Evolutionary conservation across 768 basidiomycete genomes (phyloP).

Genomic region (Candolleomyces efflorescens): DNA sequence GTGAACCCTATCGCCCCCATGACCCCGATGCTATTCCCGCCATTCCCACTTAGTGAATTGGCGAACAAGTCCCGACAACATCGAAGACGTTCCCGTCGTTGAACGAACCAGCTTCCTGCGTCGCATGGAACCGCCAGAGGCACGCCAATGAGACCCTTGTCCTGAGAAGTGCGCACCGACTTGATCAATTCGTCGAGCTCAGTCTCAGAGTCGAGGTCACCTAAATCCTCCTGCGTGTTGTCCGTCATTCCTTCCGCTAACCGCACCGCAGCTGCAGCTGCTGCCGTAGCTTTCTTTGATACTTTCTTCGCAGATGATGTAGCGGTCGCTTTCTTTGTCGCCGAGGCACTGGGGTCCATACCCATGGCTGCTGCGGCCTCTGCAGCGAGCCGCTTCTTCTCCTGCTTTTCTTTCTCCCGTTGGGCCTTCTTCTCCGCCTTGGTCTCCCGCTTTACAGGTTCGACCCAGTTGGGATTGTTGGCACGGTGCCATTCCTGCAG

Average conservation of each 20-base stretch:
- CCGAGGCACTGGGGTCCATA: conserved; percentile 43
- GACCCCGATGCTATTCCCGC: conserved; percentile 27
- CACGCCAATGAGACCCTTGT: conserved; percentile 54
- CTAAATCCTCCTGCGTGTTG: conserved; percentile 64
- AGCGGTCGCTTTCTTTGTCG: conserved; percentile 29
- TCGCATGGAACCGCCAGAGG: conserved; percentile 73
- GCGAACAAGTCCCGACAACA: conserved; percentile 56
- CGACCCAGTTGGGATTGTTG: conserved; percentile 84
- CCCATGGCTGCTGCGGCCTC: conserved; percentile 64
- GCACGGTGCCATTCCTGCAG: conserved; percentile 89
- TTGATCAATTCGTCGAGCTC: conserved; percentile 74
- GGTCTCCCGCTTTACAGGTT: conserved; percentile 81
- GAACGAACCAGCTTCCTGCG: conserved; percentile 78
- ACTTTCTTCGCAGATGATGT: conserved; percentile 27
- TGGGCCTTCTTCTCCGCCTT: conserved; percentile 88
- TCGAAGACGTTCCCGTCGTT: conserved; percentile 61
- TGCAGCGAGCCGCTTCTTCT: conserved; percentile 71
- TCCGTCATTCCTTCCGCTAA: conserved; percentile 48
- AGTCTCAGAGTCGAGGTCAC: conserved; percentile 80
- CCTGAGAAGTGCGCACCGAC: conserved; percentile 52
- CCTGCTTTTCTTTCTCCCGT: conserved; percentile 73
- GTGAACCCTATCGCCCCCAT: conserved; percentile 16
- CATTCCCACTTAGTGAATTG: conserved; percentile 42
- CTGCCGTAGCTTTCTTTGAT: conserved; percentile 54
- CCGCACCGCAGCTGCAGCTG: conserved; percentile 45